These are phyloP conservation scores for Phytophthora cryptogea DNA, from an alignment of 352 stramenopile species.

Conservation along the genomic window DNA sequence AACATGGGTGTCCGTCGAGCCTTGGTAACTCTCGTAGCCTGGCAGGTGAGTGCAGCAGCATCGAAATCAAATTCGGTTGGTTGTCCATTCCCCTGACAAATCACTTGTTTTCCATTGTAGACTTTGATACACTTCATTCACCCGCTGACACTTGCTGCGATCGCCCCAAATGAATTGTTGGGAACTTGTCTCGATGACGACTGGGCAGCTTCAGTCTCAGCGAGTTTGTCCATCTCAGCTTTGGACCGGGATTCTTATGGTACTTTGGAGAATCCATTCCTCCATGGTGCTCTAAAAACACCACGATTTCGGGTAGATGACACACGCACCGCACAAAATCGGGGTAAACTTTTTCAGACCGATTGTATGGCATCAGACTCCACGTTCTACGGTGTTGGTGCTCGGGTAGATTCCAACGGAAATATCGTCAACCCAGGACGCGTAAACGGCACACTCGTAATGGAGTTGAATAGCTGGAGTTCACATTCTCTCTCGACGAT, in stretches of 20 bases:
- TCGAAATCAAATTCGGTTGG: neutral
- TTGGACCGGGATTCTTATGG: slow-evolving; percentile 25
- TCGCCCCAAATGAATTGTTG: slow-evolving; percentile 45
- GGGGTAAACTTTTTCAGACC: slow-evolving; percentile 33
- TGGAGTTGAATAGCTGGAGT: slow-evolving; percentile 49
- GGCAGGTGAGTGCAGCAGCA: slow-evolving; percentile 15
- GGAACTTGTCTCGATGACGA: slow-evolving; percentile 43
- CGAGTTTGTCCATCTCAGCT: slow-evolving; percentile 34
- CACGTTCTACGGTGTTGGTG: slow-evolving; percentile 41
- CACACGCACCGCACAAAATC: slow-evolving; percentile 25
- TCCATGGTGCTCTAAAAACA: slow-evolving; percentile 36
- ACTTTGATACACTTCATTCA: slow-evolving; percentile 1
- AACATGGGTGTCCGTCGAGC: neutral
- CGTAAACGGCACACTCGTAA: slow-evolving; percentile 45
- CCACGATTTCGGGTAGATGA: slow-evolving; percentile 45
- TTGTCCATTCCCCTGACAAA: neutral
- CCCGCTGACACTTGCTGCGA: slow-evolving; percentile 10
- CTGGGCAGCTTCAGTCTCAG: slow-evolving; percentile 36
- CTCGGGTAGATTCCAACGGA: slow-evolving; percentile 32
- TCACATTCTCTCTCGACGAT: slow-evolving; percentile 44
- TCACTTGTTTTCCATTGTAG: slow-evolving; percentile 3
- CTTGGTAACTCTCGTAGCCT: slow-evolving; percentile 3
- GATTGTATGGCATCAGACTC: slow-evolving; percentile 31
- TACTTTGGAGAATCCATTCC: slow-evolving; percentile 32
- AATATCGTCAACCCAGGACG: slow-evolving; percentile 31